Conservation (phyloP, 768 basidiomycete species). For the Trametes cingulata region DNA sequence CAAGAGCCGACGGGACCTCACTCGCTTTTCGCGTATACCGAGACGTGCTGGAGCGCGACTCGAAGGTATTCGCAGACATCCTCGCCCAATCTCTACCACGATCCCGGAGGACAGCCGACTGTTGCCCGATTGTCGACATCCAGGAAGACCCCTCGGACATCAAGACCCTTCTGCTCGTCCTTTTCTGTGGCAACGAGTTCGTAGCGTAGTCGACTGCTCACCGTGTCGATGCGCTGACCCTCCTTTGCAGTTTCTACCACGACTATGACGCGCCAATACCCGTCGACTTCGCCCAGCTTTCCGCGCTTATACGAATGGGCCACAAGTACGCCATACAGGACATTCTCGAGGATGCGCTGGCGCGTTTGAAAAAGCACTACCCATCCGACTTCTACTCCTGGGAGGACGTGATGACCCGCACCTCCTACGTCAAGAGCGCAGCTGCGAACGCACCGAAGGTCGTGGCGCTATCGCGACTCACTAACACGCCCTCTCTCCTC, state of each 20-base stretch:
- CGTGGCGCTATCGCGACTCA: constrained; percentile 11
- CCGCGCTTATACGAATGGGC: constrained; percentile 4
- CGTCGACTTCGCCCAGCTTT: not conserved
- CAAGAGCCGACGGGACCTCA: not conserved
- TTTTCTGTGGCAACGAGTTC: constrained; percentile 5
- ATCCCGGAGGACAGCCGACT: not conserved
- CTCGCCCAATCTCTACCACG: constrained; percentile 7
- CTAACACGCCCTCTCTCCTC: constrained; percentile 4
- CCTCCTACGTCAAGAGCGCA: not conserved
- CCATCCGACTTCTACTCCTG: not conserved
- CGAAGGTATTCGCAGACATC: constrained; percentile 16
- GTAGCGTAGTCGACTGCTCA: not conserved
- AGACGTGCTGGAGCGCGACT: constrained; percentile 13
- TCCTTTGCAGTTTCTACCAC: not conserved
- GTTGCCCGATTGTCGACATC: constrained; percentile 8
- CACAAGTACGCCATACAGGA: constrained; percentile 11
- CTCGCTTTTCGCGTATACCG: constrained; percentile 14
- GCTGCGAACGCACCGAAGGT: not conserved
- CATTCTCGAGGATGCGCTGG: not conserved
- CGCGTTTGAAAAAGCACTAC: constrained; percentile 4
- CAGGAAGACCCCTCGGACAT: constrained; percentile 2
- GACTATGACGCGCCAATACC: not conserved
- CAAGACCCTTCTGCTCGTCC: not conserved
- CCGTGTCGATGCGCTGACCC: too few relatives aligned
- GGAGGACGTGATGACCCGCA: not conserved